These are phyloP conservation scores for Camellia oleifera DNA, from an alignment of 179 eudicot genomes.

Conservation along the genomic window DNA sequence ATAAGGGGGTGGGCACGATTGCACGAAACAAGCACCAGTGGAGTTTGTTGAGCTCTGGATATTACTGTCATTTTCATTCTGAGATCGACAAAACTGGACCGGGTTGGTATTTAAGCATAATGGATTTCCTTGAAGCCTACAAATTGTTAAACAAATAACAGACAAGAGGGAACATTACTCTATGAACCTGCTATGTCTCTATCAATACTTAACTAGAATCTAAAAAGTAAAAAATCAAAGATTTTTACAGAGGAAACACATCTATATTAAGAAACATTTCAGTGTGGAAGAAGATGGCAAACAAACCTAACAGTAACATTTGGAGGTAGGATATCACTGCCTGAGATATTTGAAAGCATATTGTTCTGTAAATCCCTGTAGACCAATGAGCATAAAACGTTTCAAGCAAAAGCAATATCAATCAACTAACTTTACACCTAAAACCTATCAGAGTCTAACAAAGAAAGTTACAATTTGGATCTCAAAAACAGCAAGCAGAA, in stretches of 20 bases:
- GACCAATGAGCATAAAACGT: not conserved
- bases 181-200: not conserved
- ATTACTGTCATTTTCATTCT: conserved; percentile 13
- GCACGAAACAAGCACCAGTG: conserved; percentile 32
- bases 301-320: conserved; percentile 63
- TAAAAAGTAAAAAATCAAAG: not conserved
- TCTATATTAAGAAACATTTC: not conserved
- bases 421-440: not conserved
- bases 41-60: conserved; percentile 13
- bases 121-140: conserved; percentile 74
- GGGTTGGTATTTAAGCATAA: conserved; percentile 41
- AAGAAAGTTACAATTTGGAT: no score
- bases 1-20: conserved; percentile 43
- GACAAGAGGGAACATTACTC: not conserved
- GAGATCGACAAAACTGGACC: conserved; percentile 35
- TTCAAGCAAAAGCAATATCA: not conserved
- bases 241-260: not conserved
- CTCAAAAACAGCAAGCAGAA: no score
- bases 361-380: conserved; percentile 67
- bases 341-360: conserved; percentile 50
- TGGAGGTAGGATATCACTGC: conserved; percentile 35
- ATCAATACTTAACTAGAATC: not conserved
- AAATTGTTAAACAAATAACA: conserved; percentile 11
- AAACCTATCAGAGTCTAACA: no score
- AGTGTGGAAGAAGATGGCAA: conserved; percentile 2